A percentile compares a stretch with the other conserved stretches of the same genome.
phyloP scores from a whole-genome alignment of 75 land plant genomes.

The Cunninghamia lanceolata region DNA sequence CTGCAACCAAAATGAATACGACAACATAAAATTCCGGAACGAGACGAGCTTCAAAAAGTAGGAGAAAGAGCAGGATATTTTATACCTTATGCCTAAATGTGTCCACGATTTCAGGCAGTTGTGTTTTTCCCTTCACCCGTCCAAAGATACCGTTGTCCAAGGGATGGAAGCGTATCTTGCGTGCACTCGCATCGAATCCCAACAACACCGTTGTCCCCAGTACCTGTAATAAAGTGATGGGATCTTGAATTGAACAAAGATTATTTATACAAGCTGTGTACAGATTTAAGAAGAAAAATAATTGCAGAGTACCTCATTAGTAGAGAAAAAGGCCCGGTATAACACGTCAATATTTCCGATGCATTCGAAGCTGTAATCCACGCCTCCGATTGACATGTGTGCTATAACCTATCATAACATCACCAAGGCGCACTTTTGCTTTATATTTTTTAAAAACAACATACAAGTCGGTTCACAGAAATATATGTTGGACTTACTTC shows the following conservation, averaged over 20 bases:
- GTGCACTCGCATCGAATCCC: neutral
- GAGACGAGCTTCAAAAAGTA: neutral
- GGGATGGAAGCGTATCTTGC: neutral
- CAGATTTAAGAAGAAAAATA: neutral
- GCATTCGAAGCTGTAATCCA: conserved; percentile 83
- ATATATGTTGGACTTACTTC: conserved; percentile 36
- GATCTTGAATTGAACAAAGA: neutral
- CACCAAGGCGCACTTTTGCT: neutral
- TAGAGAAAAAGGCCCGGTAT: conserved; percentile 61
- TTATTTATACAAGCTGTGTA: neutral
- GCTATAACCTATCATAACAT: conserved; percentile 42
- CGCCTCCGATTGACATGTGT: conserved; percentile 75
- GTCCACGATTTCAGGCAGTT: neutral
- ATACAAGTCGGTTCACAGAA: neutral
- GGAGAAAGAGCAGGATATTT: neutral
- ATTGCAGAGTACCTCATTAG: conserved; percentile 37
- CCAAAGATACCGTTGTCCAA: conserved; percentile 7
- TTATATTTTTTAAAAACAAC: neutral
- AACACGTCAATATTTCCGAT: conserved; percentile 56
- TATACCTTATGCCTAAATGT: neutral
- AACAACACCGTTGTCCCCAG: neutral
- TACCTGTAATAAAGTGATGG: neutral
- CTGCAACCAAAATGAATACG: conserved; percentile 27
- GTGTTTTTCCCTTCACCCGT: conserved; percentile 10
- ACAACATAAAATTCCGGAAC: neutral